phyloP scores from a whole-genome alignment of 805 yeast genomes.

The Spathaspora girioi region DNA sequence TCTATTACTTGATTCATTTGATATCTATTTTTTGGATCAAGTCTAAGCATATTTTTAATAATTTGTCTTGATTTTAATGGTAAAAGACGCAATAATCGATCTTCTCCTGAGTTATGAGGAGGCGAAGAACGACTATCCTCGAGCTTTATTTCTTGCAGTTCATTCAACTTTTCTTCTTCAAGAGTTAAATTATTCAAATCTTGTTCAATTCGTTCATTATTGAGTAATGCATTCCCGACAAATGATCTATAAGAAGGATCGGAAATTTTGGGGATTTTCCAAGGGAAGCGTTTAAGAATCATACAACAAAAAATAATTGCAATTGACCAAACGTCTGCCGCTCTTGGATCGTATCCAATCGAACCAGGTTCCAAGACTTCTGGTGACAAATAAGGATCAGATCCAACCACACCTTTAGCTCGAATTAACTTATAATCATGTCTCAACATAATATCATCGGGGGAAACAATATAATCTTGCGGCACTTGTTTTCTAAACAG shows the following conservation, averaged over 20 bases:
- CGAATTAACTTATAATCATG: slow-evolving; percentile 45
- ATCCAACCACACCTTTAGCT: slow-evolving; percentile 88
- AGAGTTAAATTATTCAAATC: slow-evolving; percentile 1
- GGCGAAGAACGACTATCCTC: background rate
- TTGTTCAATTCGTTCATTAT: background rate
- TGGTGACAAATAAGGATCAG: slow-evolving; percentile 94
- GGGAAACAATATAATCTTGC: slow-evolving; percentile 5
- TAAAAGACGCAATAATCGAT: slow-evolving; percentile 63
- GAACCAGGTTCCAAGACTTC: slow-evolving; percentile 59
- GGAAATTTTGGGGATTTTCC: slow-evolving; percentile 83
- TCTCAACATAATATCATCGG: slow-evolving; percentile 4
- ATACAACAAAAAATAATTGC: slow-evolving; percentile 92
- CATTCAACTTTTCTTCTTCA: slow-evolving; percentile 13
- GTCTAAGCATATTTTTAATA: slow-evolving; percentile 59
- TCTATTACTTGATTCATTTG: slow-evolving; percentile 51
- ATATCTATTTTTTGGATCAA: slow-evolving; percentile 58
- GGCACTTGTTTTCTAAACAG: slow-evolving; percentile 60
- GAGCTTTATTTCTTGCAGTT: background rate
- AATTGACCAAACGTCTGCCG: slow-evolving; percentile 89
- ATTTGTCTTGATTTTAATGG: slow-evolving; percentile 65
- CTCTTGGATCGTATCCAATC: slow-evolving; percentile 74
- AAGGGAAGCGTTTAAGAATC: slow-evolving; percentile 83
- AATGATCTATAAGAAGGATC: slow-evolving; percentile 77
- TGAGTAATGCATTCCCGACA: slow-evolving; percentile 20
- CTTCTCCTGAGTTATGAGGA: slow-evolving; percentile 50